Conservation (phyloP, 2,329 filamentous ascomycete genomes). For the Fonsecaea pedrosoi region DNA sequence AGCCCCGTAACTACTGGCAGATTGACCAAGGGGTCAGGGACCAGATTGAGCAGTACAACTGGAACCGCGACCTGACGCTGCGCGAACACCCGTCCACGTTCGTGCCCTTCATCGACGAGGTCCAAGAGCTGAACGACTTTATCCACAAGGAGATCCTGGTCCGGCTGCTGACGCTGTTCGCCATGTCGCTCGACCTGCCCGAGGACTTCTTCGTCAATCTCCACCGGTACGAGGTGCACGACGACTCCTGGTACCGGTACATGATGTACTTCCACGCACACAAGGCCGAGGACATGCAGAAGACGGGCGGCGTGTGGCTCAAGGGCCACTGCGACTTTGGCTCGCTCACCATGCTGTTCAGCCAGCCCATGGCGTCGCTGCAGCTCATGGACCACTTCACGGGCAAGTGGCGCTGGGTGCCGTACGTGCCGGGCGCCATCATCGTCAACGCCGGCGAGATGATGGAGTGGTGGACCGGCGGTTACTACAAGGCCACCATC, state of each 20-base stretch:
- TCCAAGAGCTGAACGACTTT: conserved; percentile 60
- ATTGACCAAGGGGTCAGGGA: conserved; percentile 6
- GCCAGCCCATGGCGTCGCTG: conserved; percentile 64
- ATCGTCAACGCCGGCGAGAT: conserved; percentile 61
- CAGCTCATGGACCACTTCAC: conserved; percentile 58
- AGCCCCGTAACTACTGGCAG: conserved; percentile 52
- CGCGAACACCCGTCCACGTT: conserved; percentile 12
- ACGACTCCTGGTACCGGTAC: conserved; percentile 68
- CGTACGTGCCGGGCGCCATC: conserved; percentile 57
- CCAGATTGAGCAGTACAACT: conserved; percentile 19
- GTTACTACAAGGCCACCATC: conserved; percentile 43
- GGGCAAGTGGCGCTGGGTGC: conserved; percentile 59
- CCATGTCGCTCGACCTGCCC: conserved; percentile 65
- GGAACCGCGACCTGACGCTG: conserved; percentile 7
- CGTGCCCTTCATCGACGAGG: conserved; percentile 59
- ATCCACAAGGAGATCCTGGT: conserved; percentile 18
- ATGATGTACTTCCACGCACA: conserved; percentile 63
- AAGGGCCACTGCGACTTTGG: conserved; percentile 64
- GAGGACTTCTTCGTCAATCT: conserved; percentile 64
- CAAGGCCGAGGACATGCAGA: conserved; percentile 49
- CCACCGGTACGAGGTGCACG: conserved; percentile 64
- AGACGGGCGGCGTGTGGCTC: conserved; percentile 54
- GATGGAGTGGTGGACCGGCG: conserved; percentile 58
- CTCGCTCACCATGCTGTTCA: conserved; percentile 63
- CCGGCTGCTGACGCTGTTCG: conserved; percentile 63